Percentiles rank a stretch among this genome's conserved stretches.
phyloP scores from a whole-genome alignment of 805 yeast species.

The Wickerhamomyces bisporus region DNA sequence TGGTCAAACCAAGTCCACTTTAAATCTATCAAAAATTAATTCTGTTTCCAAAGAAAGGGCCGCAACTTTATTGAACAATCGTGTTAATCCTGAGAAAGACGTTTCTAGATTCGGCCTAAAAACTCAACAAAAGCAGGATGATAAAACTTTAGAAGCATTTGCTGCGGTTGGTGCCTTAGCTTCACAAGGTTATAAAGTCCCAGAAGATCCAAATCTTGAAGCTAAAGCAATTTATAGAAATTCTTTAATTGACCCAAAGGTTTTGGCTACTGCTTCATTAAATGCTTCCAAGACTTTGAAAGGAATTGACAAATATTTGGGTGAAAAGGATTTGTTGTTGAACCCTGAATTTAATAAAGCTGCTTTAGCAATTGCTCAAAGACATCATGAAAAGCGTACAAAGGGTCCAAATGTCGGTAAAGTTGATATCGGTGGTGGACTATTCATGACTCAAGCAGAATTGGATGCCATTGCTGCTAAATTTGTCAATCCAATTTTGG shows the following conservation, averaged over 20 bases:
- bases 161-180: constrained; percentile 56
- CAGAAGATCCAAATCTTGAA: constrained; percentile 39
- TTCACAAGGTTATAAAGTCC: constrained; percentile 36
- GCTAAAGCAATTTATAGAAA: constrained; percentile 31
- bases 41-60: constrained; percentile 41
- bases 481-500: constrained; percentile 78
- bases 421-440: constrained; percentile 84
- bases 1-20: constrained; percentile 36
- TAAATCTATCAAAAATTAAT: constrained; percentile 48
- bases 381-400: constrained; percentile 52
- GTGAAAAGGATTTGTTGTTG: constrained; percentile 32
- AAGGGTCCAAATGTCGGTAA: constrained; percentile 39
- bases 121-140: constrained; percentile 36
- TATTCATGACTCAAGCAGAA: constrained; percentile 68
- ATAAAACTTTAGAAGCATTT: constrained; percentile 37
- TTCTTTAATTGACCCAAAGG: constrained; percentile 36
- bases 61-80: constrained; percentile 20
- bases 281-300: constrained; percentile 40
- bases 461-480: constrained; percentile 74
- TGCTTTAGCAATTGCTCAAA: constrained; percentile 76
- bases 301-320: constrained; percentile 35
- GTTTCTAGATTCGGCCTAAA: constrained; percentile 34
- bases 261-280: constrained; percentile 45
- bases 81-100: constrained; percentile 26
- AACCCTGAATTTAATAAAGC: constrained; percentile 59